Evolutionary conservation across 148 eudicot genomes (phyloP).

Genomic region (Arbutus unedo): DNA sequence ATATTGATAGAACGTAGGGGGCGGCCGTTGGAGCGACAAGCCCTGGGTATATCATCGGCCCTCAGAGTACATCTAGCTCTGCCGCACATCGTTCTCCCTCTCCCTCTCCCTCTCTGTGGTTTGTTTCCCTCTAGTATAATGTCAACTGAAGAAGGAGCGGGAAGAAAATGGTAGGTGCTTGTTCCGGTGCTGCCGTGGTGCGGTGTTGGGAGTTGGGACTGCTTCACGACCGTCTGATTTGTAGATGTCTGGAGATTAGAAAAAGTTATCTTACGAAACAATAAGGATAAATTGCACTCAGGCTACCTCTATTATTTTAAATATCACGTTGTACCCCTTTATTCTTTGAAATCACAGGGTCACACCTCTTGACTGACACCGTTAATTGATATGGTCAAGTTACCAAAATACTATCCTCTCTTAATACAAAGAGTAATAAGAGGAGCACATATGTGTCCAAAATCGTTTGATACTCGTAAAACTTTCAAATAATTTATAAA

Average conservation of each 20-base stretch:
- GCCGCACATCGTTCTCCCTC: not conserved
- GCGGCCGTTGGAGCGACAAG: constrained; percentile 52
- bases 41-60: constrained; percentile 56
- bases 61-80: constrained; percentile 30
- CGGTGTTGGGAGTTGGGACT: not conserved
- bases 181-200: not conserved
- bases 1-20: constrained; percentile 56
- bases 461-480: too few species aligned
- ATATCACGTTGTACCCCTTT: not conserved
- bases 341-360: not conserved
- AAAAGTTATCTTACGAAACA: not conserved
- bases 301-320: not conserved
- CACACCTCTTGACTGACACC: not conserved
- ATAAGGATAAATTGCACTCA: not conserved
- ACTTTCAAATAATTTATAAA: too few species aligned
- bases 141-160: not conserved
- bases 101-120: not conserved
- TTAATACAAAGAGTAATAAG: too few species aligned
- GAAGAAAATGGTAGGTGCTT: not conserved
- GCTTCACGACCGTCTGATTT: not conserved
- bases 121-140: not conserved
- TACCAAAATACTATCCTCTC: too few species aligned
- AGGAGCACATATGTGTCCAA: too few species aligned
- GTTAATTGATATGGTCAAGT: too few species aligned
- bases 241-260: not conserved